Evolutionary conservation across 345 rosid genomes (phyloP), one percentile per base, ranked within the genome.

Genomic region (Melastoma malabathricum): DNA sequence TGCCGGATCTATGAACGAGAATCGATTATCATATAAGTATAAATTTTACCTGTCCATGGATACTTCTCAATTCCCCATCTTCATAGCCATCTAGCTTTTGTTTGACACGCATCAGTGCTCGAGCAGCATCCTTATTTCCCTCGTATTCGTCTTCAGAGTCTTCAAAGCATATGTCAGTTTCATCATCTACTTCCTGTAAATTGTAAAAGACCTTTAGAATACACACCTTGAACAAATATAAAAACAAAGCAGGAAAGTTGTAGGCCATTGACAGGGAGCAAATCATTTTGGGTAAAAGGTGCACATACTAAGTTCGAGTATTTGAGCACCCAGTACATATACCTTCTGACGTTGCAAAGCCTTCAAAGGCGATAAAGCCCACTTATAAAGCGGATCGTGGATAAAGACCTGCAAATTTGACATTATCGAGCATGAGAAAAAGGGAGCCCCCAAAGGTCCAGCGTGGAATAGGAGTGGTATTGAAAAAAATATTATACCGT

Each of bases 301-400:
- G 31, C 6, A 27, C 31, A 6, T 27, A 6, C 13, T 31, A 8
- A 31, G 17, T 47, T 2, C 17, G 15, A 47, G 9, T 46, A n/a
- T 14, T 9, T 46, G 31, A 27, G 31, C 31, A 27, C 31, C 3
- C 31, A 27, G 31, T 3, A 27, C n/a, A n/a, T n/a, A n/a, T 27
- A 90, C 98, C 94, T 92, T 82, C 59, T 92, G 98, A 49, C 96
- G 93, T 73, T 87, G 98, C 84, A 92, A 82, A 55, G 98, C 98
- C 64, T 92, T 92, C 41, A 92, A 70, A 53, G 95, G 96, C 57
- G 96, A 87, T 59, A 87, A 67, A 55, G 98, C 98, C 98, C 98
- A 90, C 64, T 90, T 87, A 72, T 90, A 90, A 48, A 92, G 72
- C 47, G 98, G 98, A 68, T 92, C 96, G 75, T 92, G 96, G 64